Base-by-base conservation (phyloP, 2,329 filamentous ascomycete species). In the Fusarium sp. region DNA sequence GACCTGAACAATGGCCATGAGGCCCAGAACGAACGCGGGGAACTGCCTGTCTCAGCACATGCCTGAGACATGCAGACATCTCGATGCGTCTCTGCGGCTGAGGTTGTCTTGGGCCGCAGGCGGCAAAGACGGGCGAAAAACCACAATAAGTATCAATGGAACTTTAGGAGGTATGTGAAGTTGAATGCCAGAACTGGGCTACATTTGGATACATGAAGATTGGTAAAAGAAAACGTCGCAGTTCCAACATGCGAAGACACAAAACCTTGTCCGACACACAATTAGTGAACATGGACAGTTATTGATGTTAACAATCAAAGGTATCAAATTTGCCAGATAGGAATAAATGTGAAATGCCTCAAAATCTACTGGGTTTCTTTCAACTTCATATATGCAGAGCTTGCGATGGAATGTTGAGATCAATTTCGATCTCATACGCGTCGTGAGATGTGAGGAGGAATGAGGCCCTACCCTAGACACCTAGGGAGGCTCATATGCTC, bases 201-300 rank as follows among this genome's bases (percentile, higher is more conserved):
- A 50, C 16, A 11, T 50, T 50, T n/a, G 5, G 45, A 7, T 50
- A 80, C 81, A 11, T 25, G 23, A 48, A 16, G 20, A 20, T 25
- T 25, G 23, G 8, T 14, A 18, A 48, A 18, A 50, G 45, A 30
- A 2, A 25, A 30, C n/a, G 25, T 11, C 25, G 10, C 5, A 8
- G 9, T 10, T 4, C 2, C 14, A 25, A 8, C 2, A 25, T 14
- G 8, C 3, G 1, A 11, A 20, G 10, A 43, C n/a, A 11, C n/a
- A 11, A 25, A 16, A 4, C 8, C 20, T 18, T 18, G 43, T 25
- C 2, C 7, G 8, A 7, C 7, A 23, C 23, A 5, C 2, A 25
- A 23, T 23, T 16, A 48, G 23, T 2, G 14, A 48, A 25, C 9
- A 48, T 9, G 3, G 7, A 10, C 23, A 48, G 9, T 3, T 10